phyloP scores from a whole-genome alignment of 331 rosid genomes.

The Cydonia oblonga region DNA sequence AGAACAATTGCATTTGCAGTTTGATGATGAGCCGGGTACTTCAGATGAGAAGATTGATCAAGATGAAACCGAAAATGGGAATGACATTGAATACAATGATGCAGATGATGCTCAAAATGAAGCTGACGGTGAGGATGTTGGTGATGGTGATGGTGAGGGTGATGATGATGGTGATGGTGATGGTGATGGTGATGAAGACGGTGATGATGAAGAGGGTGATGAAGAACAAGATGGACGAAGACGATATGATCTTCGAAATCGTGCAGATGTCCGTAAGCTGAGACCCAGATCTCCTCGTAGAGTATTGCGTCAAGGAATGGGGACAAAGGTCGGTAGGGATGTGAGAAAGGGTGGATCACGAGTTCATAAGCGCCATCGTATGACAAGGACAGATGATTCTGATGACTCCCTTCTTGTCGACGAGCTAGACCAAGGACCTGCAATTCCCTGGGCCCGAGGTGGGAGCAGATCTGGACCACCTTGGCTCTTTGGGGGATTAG shows the following conservation, averaged over 20 bases:
- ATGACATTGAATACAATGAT: slow-evolving; percentile 74
- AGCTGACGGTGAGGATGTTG: slow-evolving; percentile 48
- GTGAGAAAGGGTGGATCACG: slow-evolving; percentile 86
- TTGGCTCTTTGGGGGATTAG: slow-evolving; percentile 91
- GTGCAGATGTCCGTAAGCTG: slow-evolving; percentile 75
- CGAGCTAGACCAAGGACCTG: slow-evolving; percentile 94
- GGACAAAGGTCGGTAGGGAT: slow-evolving; percentile 79
- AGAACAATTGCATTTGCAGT: slow-evolving; percentile 34
- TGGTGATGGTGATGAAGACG: slow-evolving; percentile 51
- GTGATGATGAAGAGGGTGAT: slow-evolving; percentile 51
- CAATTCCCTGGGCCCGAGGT: slow-evolving; percentile 84
- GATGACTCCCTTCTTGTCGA: slow-evolving; percentile 98
- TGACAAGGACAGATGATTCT: slow-evolving; percentile 76
- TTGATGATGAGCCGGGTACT: slow-evolving; percentile 60
- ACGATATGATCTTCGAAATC: slow-evolving; percentile 93
- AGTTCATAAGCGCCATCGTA: slow-evolving; percentile 85
- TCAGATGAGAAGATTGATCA: slow-evolving; percentile 65
- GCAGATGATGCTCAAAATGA: slow-evolving; percentile 77
- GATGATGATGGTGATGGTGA: slow-evolving; percentile 61
- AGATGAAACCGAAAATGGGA: slow-evolving; percentile 80
- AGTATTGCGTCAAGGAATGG: slow-evolving; percentile 92
- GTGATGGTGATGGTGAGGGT: slow-evolving; percentile 52
- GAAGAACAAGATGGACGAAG: slow-evolving; percentile 89
- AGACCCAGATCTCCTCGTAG: slow-evolving; percentile 84
- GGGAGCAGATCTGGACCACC: slow-evolving; percentile 90